These are phyloP conservation scores for Begonia peltatifolia DNA, from an alignment of 306 rosid species.

Conservation along the genomic window DNA sequence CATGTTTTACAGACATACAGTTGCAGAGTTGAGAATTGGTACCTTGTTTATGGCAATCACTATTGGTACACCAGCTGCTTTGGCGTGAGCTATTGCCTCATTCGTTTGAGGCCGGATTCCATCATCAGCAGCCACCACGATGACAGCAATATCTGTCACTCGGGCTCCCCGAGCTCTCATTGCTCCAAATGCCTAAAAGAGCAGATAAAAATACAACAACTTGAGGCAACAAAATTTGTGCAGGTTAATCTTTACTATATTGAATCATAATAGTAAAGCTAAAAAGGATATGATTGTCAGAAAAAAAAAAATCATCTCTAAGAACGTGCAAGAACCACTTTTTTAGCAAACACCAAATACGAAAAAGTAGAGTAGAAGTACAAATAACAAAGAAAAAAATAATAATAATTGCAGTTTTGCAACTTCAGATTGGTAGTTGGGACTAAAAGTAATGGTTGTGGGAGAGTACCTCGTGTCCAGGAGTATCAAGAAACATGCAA, in stretches of 20 bases:
- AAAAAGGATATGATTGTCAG: no score
- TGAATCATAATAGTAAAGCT: no score
- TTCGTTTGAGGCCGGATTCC: slow-evolving; percentile 97
- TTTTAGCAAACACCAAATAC: no score
- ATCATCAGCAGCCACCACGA: slow-evolving; percentile 98
- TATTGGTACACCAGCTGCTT: slow-evolving; percentile 90
- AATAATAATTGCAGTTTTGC: no score
- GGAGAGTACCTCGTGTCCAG: slow-evolving; percentile 82
- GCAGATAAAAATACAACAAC: slow-evolving; percentile 22
- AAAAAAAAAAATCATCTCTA: no score
- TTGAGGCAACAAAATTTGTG: slow-evolving; percentile 7
- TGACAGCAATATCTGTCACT: slow-evolving; percentile 84
- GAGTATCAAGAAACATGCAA: slow-evolving; percentile 95
- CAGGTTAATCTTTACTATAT: no score
- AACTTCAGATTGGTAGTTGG: no score
- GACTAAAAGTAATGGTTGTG: background rate
- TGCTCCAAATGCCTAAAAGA: slow-evolving; percentile 89
- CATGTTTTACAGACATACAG: no score
- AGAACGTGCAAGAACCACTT: no score
- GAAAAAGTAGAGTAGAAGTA: no score
- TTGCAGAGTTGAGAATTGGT: no score
- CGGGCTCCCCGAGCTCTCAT: slow-evolving; percentile 99
- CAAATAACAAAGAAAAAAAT: no score
- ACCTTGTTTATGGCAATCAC: slow-evolving; percentile 90
- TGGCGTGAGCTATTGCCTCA: slow-evolving; percentile 99